Percentiles rank a stretch among this genome's conserved stretches.
Conservation (phyloP, 768 basidiomycete species). For the Russula compacta region DNA sequence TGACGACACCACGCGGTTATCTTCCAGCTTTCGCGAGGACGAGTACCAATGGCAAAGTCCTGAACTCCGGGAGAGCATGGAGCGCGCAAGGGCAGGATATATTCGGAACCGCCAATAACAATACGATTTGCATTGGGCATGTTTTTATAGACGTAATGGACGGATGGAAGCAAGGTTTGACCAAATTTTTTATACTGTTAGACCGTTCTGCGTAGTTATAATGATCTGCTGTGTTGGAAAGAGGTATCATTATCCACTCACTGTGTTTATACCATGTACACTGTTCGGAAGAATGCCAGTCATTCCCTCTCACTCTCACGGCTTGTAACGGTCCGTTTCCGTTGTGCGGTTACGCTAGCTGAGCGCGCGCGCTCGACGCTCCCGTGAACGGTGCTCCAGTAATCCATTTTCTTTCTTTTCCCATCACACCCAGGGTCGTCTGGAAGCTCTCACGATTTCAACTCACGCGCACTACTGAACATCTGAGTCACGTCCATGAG, state of each 20-base stretch:
- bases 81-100: constrained; percentile 45
- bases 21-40: constrained; percentile 35
- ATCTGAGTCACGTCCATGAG: constrained; percentile 39
- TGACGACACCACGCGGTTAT: constrained; percentile 4
- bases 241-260: not conserved
- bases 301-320: not conserved
- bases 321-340: not conserved
- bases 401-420: not conserved
- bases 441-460: not conserved
- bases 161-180: not conserved
- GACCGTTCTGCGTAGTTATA: not conserved
- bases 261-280: constrained; percentile 4
- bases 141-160: not conserved
- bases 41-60: constrained; percentile 48
- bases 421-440: not conserved
- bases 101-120: constrained; percentile 13
- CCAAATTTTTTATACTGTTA: not conserved
- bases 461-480: not conserved
- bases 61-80: constrained; percentile 65
- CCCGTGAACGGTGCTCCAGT: not conserved
- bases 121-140: not conserved
- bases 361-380: not conserved
- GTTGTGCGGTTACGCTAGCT: not conserved
- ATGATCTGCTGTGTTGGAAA: not conserved
- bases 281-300: not conserved